Evolutionary conservation across 768 basidiomycete species (phyloP), one percentile per base, ranked within the genome.

Genomic region (Myochromella boudieri): DNA sequence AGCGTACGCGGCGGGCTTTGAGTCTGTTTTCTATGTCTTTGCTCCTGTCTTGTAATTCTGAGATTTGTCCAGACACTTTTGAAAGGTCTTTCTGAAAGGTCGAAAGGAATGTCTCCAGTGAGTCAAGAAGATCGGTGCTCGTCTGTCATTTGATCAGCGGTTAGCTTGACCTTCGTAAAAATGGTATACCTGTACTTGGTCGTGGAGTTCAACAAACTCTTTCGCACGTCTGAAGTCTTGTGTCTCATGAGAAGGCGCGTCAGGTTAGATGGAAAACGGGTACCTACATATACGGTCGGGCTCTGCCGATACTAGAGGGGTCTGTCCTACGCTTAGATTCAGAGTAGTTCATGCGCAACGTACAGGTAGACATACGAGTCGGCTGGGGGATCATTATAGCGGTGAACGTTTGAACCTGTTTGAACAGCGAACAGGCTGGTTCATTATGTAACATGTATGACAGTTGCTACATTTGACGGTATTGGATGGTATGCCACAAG

Each of bases 31-130:
- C 97, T 14, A 98, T 97, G 32, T 88, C 88, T 54, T 89, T 87
- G 62, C 92, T 95, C 26, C 91, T 78, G 53, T 82, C 80, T 60
- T 98, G 97, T 18, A 99, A 75, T 52, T 97, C 92, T 1, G 91
- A 88, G 63, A 99, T 95, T 63, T 99, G 95, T 3, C 93, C 91
- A 2, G 97, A 97, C 8, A 98, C 97, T 1, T 87, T 85, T 4
- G 92, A 89, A 17, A 99, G 75, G 65, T 99, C 95, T 56, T 77
- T 87, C 66, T 97, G 95, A 60, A 99, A 99, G 0, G 91, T 97
- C 2, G 92, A 93, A 9, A 99, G 77, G 65, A 98, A 98, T 1
- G 83, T 76, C 55, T 97, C 87, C 3, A 99, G 76, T 1, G 91
- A 91, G 60, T 92, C 85, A 43, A 99, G 75, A 15, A 98, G 78